These are phyloP conservation scores for Saccharomyces eubayanus DNA, from an alignment of 805 yeast species.

Conservation along the genomic window DNA sequence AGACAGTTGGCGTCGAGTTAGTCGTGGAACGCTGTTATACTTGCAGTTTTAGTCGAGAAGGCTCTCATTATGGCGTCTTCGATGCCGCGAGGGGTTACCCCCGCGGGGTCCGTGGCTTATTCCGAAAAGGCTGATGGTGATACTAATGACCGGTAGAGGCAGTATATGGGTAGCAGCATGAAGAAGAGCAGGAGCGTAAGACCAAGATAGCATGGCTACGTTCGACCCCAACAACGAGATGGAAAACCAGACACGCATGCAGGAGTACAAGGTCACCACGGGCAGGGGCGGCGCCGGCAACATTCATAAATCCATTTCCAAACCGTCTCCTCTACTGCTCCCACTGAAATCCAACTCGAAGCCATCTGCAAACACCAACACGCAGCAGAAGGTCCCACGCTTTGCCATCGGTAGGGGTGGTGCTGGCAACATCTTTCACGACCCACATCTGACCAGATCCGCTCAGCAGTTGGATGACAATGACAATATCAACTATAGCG, in stretches of 20 bases:
- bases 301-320: constrained; percentile 37
- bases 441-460: constrained; percentile 45
- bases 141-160: background rate
- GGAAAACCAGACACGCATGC: background rate
- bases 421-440: constrained; percentile 49
- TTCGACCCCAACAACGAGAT: background rate
- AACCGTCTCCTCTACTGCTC: constrained; percentile 47
- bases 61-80: background rate
- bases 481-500: constrained; percentile 23
- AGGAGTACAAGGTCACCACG: constrained; percentile 36
- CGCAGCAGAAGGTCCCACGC: background rate
- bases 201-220: background rate
- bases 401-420: constrained; percentile 65
- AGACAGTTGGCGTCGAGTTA: background rate
- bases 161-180: background rate
- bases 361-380: background rate
- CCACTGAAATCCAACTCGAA: constrained; percentile 26
- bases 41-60: background rate
- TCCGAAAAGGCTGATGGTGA: background rate
- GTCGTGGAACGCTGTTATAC: background rate
- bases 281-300: constrained; percentile 80
- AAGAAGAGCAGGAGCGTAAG: background rate
- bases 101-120: background rate
- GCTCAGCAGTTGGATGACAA: constrained; percentile 55
- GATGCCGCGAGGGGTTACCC: background rate